Evolutionary conservation across 805 yeast genomes (phyloP), one percentile per base, ranked within the genome.

Genomic region (Wickerhamiella cacticola): DNA sequence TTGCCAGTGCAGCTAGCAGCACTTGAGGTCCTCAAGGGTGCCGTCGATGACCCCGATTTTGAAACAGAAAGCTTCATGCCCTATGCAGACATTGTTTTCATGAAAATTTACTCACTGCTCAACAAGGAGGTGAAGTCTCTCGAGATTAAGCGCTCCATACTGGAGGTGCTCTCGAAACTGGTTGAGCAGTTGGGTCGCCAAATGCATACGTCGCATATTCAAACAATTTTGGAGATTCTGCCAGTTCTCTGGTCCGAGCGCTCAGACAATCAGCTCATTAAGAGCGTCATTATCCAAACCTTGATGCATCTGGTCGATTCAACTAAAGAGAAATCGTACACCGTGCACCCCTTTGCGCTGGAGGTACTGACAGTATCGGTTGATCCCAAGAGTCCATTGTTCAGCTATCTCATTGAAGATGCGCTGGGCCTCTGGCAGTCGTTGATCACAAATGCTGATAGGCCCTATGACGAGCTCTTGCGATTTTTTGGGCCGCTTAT

Each of bases 1-100:
- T 70, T 73, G 48, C 95, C 89, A n/a, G 95, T 92, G 1, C 73
- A 73, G 55, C 61, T 92, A 19, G 76, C 94, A 0, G 79, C 92
- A 0, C 70, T 81, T 13, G 81, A 80, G 56, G 76, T 89, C 0
- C 64, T 88, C 18, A 72, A 78, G 50, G 71, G 75, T 24, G 70
- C 83, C 43, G 69, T 89, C 26, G 88, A 85, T 52, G 96, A 87
- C 57, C 85, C 94, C 84, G 88, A 83, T 51, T 88, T 89, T 62
- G 71, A 77, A 33, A 80, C 83, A 51, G 68, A 65, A 13, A 77
- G 69, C 25, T 85, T 92, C 56, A 65, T 73, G 52, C 85, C 89
- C 1, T 87, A 66, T 57, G 66, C 82, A 47, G 71, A 74, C 24
- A 69, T 68, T 1, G 72, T 74, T 35, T 71, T 82, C 9, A 55